These are phyloP conservation scores for Pseudozyma thailandica DNA, from an alignment of 1,284 basidiomycete species.

Conservation along the genomic window DNA sequence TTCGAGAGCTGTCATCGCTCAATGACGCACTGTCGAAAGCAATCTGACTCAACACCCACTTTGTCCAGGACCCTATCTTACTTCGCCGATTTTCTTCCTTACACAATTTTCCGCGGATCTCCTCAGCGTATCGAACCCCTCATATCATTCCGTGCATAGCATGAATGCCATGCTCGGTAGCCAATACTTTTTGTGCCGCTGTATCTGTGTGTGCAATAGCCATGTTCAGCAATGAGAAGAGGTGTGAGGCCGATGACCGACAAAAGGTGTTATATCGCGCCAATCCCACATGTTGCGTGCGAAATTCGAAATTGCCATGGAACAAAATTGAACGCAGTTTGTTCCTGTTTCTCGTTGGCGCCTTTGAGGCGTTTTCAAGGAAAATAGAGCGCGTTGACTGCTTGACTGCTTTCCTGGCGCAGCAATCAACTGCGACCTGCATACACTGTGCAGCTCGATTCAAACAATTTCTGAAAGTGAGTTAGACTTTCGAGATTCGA, in stretches of 20 bases:
- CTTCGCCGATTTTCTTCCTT: neutral
- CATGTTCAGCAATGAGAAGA: too few relatives aligned
- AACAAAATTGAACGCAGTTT: neutral
- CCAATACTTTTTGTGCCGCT: too few relatives aligned
- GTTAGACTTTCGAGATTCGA: neutral
- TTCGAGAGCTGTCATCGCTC: slow-evolving; percentile 1
- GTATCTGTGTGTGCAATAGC: too few relatives aligned
- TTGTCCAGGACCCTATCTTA: neutral
- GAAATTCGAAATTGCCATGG: too few relatives aligned
- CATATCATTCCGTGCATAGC: too few relatives aligned
- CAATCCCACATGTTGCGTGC: too few relatives aligned
- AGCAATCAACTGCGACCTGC: slow-evolving; percentile 9
- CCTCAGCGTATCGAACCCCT: too few relatives aligned
- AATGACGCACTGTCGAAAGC: slow-evolving; percentile 9
- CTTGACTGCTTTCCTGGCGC: neutral
- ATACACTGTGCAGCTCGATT: slow-evolving; percentile 25
- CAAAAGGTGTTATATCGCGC: too few relatives aligned
- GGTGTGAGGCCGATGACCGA: too few relatives aligned
- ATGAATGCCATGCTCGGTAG: too few relatives aligned
- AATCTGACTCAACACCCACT: slow-evolving; percentile 12
- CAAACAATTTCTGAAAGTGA: neutral
- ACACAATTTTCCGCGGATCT: too few relatives aligned
- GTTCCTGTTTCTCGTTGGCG: neutral
- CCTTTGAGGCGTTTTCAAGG: neutral
- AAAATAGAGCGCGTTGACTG: neutral